phyloP scores from a whole-genome alignment of 768 basidiomycete species.

The Heimioporus sp. region DNA sequence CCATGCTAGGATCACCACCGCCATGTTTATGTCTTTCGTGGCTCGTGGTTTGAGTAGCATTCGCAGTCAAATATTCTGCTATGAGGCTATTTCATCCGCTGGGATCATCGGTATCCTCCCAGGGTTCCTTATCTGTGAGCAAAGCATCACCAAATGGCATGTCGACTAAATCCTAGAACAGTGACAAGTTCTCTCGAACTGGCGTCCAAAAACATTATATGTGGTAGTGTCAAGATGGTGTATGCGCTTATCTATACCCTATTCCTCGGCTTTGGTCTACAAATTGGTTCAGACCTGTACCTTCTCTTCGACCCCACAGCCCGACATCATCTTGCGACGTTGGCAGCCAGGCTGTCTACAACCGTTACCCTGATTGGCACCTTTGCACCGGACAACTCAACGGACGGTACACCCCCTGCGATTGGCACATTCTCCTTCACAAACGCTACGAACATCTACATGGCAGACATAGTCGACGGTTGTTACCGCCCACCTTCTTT shows the following conservation, averaged over 20 bases:
- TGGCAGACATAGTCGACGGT: conserved; percentile 54
- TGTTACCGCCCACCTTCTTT: conserved; percentile 67
- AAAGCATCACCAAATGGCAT: not conserved
- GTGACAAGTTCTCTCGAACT: conserved; percentile 83
- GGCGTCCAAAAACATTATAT: conserved; percentile 83
- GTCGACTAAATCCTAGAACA: conserved; percentile 17
- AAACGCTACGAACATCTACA: conserved; percentile 44
- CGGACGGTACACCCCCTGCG: conserved; percentile 43
- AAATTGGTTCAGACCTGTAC: conserved; percentile 81
- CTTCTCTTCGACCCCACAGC: conserved; percentile 63
- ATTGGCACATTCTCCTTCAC: conserved; percentile 68
- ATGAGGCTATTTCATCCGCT: conserved; percentile 86
- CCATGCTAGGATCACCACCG: conserved; percentile 68
- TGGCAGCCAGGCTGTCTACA: conserved; percentile 51
- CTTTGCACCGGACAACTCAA: conserved; percentile 58
- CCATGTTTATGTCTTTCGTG: conserved; percentile 75
- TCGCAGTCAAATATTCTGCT: conserved; percentile 78
- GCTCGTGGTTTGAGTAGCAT: conserved; percentile 84
- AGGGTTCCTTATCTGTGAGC: conserved; percentile 79
- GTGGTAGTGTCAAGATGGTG: conserved; percentile 84
- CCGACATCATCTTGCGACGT: conserved; percentile 49
- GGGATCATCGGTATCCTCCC: conserved; percentile 87
- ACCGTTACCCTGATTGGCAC: conserved; percentile 58
- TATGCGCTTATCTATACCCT: conserved; percentile 86
- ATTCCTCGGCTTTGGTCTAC: conserved; percentile 81